Conservation (phyloP, 1,284 basidiomycete genomes). For the Marasmius tenuissimus region DNA sequence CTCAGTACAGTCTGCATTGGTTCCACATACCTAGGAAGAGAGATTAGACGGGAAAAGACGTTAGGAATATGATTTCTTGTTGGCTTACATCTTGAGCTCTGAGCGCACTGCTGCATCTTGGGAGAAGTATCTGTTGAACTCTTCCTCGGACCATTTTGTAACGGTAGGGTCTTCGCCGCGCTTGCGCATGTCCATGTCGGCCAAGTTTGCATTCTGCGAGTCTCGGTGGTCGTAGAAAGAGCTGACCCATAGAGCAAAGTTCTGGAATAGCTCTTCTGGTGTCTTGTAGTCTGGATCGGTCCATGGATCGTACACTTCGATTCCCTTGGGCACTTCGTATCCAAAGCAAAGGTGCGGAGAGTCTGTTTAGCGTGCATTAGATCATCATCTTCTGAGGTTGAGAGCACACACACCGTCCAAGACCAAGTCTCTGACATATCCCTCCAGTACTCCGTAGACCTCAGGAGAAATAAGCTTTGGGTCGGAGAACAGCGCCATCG, state of each 20-base stretch:
- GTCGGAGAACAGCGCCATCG: conserved; percentile 25
- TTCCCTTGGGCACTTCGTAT: conserved; percentile 15
- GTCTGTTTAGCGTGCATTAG: no score
- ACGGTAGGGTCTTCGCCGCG: not conserved
- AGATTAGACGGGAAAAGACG: not conserved
- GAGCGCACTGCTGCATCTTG: not conserved
- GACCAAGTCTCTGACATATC: conserved; percentile 27
- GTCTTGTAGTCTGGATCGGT: conserved; percentile 18
- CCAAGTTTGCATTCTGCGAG: not conserved
- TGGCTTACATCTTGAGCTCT: not conserved
- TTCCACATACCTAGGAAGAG: not conserved
- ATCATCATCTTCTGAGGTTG: no score
- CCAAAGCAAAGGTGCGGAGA: conserved; percentile 28
- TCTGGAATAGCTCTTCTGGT: not conserved
- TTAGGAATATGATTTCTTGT: no score
- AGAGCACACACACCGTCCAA: conserved; percentile 30
- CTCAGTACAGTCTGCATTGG: conserved; percentile 8
- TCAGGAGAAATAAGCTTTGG: conserved; percentile 18
- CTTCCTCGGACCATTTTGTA: not conserved
- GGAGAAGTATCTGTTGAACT: not conserved
- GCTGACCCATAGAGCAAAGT: conserved; percentile 14
- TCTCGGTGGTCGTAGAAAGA: conserved; percentile 15
- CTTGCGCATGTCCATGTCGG: not conserved
- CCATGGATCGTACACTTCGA: conserved; percentile 18
- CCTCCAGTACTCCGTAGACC: conserved; percentile 21